phyloP scores from a whole-genome alignment of 345 rosid genomes.

The Atalantia buxifolia region DNA sequence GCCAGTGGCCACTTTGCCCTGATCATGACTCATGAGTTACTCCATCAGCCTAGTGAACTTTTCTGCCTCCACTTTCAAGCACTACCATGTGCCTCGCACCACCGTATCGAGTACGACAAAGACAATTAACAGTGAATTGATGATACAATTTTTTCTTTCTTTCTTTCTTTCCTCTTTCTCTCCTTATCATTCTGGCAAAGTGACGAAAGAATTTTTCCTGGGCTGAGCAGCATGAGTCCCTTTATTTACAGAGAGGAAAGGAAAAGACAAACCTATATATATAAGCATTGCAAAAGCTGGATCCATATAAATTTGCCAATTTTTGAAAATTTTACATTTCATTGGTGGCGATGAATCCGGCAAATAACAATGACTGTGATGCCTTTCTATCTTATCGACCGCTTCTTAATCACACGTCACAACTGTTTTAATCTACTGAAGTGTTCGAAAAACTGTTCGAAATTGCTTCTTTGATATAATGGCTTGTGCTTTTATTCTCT shows the following conservation, averaged over 20 bases:
- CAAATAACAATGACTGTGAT: not conserved
- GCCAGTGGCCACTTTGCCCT: not conserved
- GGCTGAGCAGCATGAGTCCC: too few relatives aligned
- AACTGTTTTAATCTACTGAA: not conserved
- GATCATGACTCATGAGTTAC: not conserved
- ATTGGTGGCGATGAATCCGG: not conserved
- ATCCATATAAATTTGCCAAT: too few relatives aligned
- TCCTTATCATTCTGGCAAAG: not conserved
- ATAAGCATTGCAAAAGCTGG: not conserved
- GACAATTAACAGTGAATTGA: not conserved
- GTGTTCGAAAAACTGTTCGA: too few relatives aligned
- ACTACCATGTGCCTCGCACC: slow-evolving; percentile 4
- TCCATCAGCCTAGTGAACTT: not conserved
- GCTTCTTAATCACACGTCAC: not conserved
- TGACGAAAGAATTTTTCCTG: not conserved
- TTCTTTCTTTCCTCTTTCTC: too few relatives aligned
- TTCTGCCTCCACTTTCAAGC: not conserved
- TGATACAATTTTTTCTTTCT: too few relatives aligned
- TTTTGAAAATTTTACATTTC: too few relatives aligned
- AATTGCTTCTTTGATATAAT: not conserved
- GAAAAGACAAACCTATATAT: not conserved
- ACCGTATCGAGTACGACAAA: not conserved
- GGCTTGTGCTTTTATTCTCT: too few relatives aligned
- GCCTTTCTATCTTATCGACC: not conserved
- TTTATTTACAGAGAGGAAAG: too few relatives aligned